A percentile compares a stretch with the other conserved stretches of the same genome.
phyloP scores from a whole-genome alignment of 805 yeast species.

The Yarrowia porcina region DNA sequence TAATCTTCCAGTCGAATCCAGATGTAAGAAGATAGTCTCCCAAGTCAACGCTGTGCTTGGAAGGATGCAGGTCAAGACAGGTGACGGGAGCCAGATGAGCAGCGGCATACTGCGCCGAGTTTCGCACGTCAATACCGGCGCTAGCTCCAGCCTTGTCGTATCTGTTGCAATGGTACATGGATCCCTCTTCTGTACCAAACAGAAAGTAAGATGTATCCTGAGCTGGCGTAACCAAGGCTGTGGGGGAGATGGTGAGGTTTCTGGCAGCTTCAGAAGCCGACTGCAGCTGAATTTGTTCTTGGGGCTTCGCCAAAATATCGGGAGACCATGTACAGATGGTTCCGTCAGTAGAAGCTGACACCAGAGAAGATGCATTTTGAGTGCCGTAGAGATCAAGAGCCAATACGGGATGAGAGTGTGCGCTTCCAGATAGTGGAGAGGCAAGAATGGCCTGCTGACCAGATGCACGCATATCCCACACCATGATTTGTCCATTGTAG shows the following conservation, averaged over 20 bases:
- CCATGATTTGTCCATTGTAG: constrained; percentile 47
- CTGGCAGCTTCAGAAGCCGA: constrained; percentile 31
- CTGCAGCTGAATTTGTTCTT: constrained; percentile 35
- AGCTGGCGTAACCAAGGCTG: constrained; percentile 33
- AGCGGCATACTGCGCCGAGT: constrained; percentile 27
- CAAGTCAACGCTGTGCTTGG: constrained; percentile 32
- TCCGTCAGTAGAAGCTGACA: constrained; percentile 43
- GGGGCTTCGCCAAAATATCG: constrained; percentile 41
- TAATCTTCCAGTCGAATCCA: constrained; percentile 40
- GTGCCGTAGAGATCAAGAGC: constrained; percentile 36
- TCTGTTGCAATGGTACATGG: constrained; percentile 38
- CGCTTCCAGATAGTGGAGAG: constrained; percentile 37
- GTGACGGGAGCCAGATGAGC: constrained; percentile 42
- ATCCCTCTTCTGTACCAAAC: constrained; percentile 43
- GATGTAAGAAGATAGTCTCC: constrained; percentile 37
- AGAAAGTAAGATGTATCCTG: constrained; percentile 37
- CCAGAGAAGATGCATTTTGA: constrained; percentile 34
- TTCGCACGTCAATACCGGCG: constrained; percentile 36
- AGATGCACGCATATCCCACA: constrained; percentile 47
- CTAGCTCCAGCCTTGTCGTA: constrained; percentile 36
- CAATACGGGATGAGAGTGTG: constrained; percentile 39
- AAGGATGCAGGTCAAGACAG: constrained; percentile 34
- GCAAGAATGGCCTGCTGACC: constrained; percentile 37
- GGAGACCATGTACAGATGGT: constrained; percentile 41
- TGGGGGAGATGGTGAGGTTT: constrained; percentile 36